Percentiles rank a stretch among this genome's conserved stretches.
Conservation (phyloP, 2,329 filamentous ascomycete species). For the Trichophyton verrucosum region DNA sequence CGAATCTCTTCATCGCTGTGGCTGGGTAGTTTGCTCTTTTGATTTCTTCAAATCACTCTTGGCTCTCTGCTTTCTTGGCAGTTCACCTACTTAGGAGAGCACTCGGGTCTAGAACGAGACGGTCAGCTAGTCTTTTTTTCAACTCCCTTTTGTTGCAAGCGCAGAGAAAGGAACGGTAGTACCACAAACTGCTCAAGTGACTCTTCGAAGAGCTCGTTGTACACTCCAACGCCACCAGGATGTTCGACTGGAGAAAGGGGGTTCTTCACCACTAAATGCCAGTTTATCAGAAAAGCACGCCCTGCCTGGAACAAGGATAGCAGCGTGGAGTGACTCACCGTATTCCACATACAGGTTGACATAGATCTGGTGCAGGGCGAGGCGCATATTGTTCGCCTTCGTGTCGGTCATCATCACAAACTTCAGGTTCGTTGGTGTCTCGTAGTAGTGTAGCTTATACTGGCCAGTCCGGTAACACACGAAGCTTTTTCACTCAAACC, state of each 20-base stretch:
- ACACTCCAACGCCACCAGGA: conserved; percentile 48
- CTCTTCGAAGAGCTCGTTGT: conserved; percentile 53
- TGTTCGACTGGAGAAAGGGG: conserved; percentile 51
- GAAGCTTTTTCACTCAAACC: conserved; percentile 46
- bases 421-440: conserved; percentile 89
- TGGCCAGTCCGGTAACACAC: conserved; percentile 84
- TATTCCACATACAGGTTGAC: conserved; percentile 98
- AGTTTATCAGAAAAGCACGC: neutral
- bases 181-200: conserved; percentile 43
- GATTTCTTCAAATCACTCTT: neutral
- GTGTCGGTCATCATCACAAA: conserved; percentile 95
- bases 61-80: neutral
- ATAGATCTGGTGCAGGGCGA: conserved; percentile 94
- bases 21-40: neutral
- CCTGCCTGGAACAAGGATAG: neutral
- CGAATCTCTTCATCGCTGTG: neutral
- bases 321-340: conserved; percentile 36
- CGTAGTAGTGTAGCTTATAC: conserved; percentile 98
- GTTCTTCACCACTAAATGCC: conserved; percentile 47
- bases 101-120: conserved; percentile 9
- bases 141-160: neutral
- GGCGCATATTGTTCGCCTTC: conserved; percentile 75
- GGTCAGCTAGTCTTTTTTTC: neutral
- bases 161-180: conserved; percentile 8
- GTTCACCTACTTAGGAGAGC: conserved; percentile 5